A percentile compares a stretch with the other conserved stretches of the same genome.
Evolutionary conservation across 306 rosid genomes (phyloP).

Genomic region (Prunus padus): DNA sequence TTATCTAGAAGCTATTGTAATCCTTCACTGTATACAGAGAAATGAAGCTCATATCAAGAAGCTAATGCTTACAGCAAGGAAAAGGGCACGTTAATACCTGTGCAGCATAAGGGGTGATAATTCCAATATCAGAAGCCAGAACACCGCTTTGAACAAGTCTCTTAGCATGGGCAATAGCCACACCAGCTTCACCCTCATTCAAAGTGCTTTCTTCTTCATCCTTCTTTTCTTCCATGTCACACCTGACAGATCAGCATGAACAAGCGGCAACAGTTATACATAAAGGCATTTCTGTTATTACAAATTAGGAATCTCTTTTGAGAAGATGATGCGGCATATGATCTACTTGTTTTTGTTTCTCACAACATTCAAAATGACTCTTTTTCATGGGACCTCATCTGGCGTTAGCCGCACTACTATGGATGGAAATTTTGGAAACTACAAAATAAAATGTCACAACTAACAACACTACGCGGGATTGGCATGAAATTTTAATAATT

Average conservation of each 20-base stretch:
- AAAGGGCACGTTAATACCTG: conserved; percentile 48
- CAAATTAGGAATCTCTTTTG: not conserved
- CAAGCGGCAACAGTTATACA: not conserved
- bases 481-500: not conserved
- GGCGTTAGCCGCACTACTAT: not conserved
- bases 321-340: not conserved
- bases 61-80: conserved; percentile 16
- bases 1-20: conserved; percentile 4
- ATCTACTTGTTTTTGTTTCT: conserved; percentile 14
- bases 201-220: conserved; percentile 98
- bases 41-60: conserved; percentile 6
- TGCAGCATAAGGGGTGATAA: conserved; percentile 94
- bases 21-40: conserved; percentile 9
- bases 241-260: conserved; percentile 52
- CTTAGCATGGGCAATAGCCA: conserved; percentile 84
- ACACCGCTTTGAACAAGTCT: conserved; percentile 81
- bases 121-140: conserved; percentile 90
- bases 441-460: not conserved
- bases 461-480: not conserved
- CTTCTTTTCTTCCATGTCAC: conserved; percentile 98
- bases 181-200: conserved; percentile 95
- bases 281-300: not conserved
- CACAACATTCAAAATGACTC: conserved; percentile 11
- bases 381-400: not conserved
- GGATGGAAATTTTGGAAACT: not conserved